These are phyloP conservation scores for Wickerhamiella slavikovae DNA, from an alignment of 805 yeast genomes.

Conservation along the genomic window DNA sequence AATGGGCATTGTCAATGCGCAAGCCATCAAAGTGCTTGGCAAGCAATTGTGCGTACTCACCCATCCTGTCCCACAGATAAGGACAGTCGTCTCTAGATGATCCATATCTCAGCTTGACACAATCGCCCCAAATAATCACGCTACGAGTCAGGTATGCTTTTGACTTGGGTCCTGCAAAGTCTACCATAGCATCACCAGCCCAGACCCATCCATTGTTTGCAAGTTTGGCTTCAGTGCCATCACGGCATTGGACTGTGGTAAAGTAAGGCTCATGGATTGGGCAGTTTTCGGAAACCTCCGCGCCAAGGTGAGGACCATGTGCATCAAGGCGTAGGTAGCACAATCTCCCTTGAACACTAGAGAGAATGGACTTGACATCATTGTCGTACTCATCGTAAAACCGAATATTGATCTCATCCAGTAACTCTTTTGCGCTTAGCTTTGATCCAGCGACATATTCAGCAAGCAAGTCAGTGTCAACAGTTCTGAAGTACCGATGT, in stretches of 20 bases:
- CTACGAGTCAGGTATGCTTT: constrained; percentile 77
- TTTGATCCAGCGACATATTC: constrained; percentile 23
- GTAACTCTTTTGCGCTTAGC: constrained; percentile 21
- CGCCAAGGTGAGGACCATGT: constrained; percentile 65
- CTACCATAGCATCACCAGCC: constrained; percentile 88
- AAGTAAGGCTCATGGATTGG: constrained; percentile 81
- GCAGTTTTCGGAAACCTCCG: constrained; percentile 25
- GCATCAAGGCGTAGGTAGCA: constrained; percentile 56
- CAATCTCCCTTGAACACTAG: constrained; percentile 57
- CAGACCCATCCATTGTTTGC: constrained; percentile 98
- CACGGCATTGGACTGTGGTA: constrained; percentile 37
- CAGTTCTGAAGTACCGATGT: constrained; percentile 31
- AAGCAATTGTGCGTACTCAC: constrained; percentile 44
- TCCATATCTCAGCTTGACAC: constrained; percentile 85
- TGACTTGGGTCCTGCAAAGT: constrained; percentile 67
- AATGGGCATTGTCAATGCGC: constrained; percentile 87
- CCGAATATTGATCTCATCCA: constrained; percentile 62
- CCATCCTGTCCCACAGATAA: constrained; percentile 73
- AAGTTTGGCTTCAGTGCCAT: constrained; percentile 29
- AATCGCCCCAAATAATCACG: constrained; percentile 94
- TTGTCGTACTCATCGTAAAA: constrained; percentile 55
- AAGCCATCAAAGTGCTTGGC: constrained; percentile 71
- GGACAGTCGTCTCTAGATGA: constrained; percentile 63
- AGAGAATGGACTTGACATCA: constrained; percentile 43
- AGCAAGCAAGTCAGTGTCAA: constrained; percentile 32